A percentile compares a stretch with the other conserved stretches of the same genome.
Evolutionary conservation across 2,329 filamentous ascomycete genomes (phyloP).

Genomic region (Mycogone perniciosa): DNA sequence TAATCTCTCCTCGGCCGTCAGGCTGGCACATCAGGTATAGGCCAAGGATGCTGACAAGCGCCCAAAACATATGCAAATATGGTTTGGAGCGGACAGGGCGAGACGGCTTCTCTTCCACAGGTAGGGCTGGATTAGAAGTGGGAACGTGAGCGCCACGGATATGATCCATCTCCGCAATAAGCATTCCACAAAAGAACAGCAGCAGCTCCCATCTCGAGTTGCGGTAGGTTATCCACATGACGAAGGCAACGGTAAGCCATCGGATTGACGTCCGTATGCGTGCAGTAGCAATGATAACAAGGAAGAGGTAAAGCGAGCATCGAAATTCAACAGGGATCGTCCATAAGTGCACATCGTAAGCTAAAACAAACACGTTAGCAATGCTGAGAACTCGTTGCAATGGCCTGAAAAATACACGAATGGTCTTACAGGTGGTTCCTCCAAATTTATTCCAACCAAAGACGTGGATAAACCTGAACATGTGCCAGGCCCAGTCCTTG

Average conservation of each 20-base stretch:
- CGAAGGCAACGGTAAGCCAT: slow-evolving; percentile 33
- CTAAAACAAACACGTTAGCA: slow-evolving; percentile 20
- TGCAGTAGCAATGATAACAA: slow-evolving; percentile 44
- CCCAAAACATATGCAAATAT: slow-evolving; percentile 29
- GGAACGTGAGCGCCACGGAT: slow-evolving; percentile 40
- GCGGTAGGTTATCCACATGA: slow-evolving; percentile 40
- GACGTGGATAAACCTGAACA: slow-evolving; percentile 45
- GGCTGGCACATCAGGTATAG: slow-evolving; percentile 45
- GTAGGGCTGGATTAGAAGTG: slow-evolving; percentile 18
- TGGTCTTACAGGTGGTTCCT: slow-evolving; percentile 36
- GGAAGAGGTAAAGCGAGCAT: slow-evolving; percentile 52
- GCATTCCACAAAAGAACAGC: slow-evolving; percentile 49
- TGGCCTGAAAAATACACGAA: not conserved
- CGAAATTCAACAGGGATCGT: slow-evolving; percentile 57
- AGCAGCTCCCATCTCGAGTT: slow-evolving; percentile 49
- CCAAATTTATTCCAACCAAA: slow-evolving; percentile 45
- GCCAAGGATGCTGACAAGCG: slow-evolving; percentile 37
- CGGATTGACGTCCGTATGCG: slow-evolving; percentile 38
- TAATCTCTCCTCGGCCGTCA: slow-evolving; percentile 36
- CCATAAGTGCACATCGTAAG: slow-evolving; percentile 55
- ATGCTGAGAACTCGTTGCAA: not conserved
- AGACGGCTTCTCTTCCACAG: slow-evolving; percentile 16
- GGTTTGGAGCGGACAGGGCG: slow-evolving; percentile 5
- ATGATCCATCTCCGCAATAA: slow-evolving; percentile 49
- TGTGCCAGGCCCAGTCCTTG: slow-evolving; percentile 39